Conservation (phyloP, 108 stramenopile genomes). For the Heterococcus sp. region DNA sequence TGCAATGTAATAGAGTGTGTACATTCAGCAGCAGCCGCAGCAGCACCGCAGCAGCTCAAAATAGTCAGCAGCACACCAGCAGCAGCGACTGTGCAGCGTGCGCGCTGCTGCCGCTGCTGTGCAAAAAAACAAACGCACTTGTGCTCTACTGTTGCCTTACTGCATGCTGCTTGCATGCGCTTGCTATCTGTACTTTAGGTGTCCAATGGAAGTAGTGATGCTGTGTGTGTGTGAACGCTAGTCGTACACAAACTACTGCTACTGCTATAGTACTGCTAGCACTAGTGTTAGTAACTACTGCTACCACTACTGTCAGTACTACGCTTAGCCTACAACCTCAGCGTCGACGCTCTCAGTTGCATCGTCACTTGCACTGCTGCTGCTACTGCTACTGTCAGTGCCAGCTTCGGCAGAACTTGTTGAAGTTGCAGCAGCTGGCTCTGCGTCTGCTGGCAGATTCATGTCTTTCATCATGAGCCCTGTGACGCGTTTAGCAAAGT, state of each 20-base stretch:
- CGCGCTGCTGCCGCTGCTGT: too few relatives aligned
- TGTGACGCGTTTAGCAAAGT: constrained; percentile 80
- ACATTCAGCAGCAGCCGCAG: constrained; percentile 20
- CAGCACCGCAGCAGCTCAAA: too few relatives aligned
- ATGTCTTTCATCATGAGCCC: constrained; percentile 65
- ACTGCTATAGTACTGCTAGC: neutral
- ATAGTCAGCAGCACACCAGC: too few relatives aligned
- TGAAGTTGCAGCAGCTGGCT: too few relatives aligned
- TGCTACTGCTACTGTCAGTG: neutral
- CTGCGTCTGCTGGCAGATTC: constrained; percentile 1
- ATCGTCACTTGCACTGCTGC: neutral
- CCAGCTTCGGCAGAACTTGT: too few relatives aligned
- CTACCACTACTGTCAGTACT: neutral
- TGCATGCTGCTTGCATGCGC: constrained; percentile 30
- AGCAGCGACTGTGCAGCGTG: constrained; percentile 22
- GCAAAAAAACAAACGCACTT: too few relatives aligned
- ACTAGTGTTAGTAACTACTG: neutral
- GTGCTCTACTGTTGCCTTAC: neutral
- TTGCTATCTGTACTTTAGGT: too few relatives aligned
- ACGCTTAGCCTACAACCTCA: neutral
- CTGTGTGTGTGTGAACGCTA: too few relatives aligned
- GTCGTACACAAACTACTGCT: constrained; percentile 46
- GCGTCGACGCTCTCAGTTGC: neutral
- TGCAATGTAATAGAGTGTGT: too few relatives aligned
- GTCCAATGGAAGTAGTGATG: too few relatives aligned